Percentiles rank a stretch among this genome's conserved stretches.
Conservation (phyloP, 306 rosid genomes). For the Lathyrus oleraceus region DNA sequence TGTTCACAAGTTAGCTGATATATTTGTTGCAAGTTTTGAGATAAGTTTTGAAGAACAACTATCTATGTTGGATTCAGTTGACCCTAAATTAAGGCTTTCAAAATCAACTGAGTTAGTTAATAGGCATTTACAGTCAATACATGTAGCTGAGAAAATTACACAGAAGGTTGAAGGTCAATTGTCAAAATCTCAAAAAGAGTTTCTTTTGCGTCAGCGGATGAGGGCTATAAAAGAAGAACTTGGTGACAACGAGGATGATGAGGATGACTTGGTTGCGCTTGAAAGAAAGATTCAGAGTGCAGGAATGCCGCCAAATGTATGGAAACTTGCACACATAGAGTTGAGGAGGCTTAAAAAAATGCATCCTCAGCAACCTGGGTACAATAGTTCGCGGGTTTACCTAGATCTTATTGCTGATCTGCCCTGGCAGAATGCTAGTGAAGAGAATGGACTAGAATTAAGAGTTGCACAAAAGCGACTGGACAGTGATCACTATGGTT, state of each 20-base stretch:
- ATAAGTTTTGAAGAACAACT: no score
- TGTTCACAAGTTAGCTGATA: no score
- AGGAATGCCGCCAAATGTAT: slow-evolving; percentile 92
- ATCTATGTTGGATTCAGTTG: no score
- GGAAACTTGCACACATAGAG: slow-evolving; percentile 97
- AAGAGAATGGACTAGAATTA: slow-evolving; percentile 81
- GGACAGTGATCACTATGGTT: slow-evolving; percentile 91
- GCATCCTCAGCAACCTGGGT: slow-evolving; percentile 99
- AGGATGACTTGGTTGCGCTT: slow-evolving; percentile 79
- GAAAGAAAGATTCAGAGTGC: slow-evolving; percentile 98
- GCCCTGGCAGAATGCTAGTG: slow-evolving; percentile 86
- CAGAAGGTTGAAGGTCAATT: slow-evolving; percentile 98
- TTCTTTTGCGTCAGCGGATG: slow-evolving; percentile 99
- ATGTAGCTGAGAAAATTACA: slow-evolving; percentile 98
- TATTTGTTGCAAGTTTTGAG: no score
- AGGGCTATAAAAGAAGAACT: slow-evolving; percentile 99
- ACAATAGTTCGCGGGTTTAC: slow-evolving; percentile 87
- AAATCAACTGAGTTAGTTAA: no score
- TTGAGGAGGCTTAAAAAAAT: slow-evolving; percentile 98
- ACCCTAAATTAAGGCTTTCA: no score
- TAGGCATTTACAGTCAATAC: slow-evolving; percentile 83
- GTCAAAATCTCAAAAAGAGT: slow-evolving; percentile 97
- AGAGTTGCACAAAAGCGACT: slow-evolving; percentile 83
- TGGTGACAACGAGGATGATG: slow-evolving; percentile 96
- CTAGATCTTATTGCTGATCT: slow-evolving; percentile 96